These are phyloP conservation scores for Boechera divaricarpa DNA, from an alignment of 345 rosid genomes.

Conservation along the genomic window DNA sequence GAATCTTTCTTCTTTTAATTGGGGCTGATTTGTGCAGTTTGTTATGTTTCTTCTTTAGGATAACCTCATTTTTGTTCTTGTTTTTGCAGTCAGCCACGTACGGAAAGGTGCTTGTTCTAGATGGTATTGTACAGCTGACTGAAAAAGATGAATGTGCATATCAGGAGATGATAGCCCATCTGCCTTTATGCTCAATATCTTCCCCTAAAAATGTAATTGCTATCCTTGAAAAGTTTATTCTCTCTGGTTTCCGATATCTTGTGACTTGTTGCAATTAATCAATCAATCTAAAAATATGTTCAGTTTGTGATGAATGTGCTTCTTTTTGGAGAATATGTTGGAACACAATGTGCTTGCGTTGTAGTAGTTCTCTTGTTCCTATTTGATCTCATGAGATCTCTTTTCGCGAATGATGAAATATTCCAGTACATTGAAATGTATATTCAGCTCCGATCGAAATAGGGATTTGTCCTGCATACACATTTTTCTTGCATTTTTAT, in stretches of 20 bases:
- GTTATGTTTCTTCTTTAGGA: constrained; percentile 10
- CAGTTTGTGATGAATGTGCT: constrained; percentile 21
- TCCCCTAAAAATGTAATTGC: constrained; percentile 76
- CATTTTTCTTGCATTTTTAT: background rate
- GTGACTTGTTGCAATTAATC: background rate
- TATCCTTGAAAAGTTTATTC: constrained; percentile 23
- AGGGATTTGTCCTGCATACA: background rate
- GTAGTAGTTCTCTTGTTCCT: background rate
- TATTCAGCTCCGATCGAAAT: background rate
- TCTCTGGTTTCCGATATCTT: constrained; percentile 7
- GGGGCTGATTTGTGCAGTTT: background rate
- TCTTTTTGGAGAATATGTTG: background rate
- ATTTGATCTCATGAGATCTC: constrained; percentile 17
- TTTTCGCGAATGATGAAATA: constrained; percentile 8
- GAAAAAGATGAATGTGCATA: constrained; percentile 98
- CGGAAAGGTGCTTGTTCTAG: constrained; percentile 98
- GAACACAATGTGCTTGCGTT: constrained; percentile 9
- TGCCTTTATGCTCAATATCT: constrained; percentile 87
- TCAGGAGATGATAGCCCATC: constrained; percentile 99
- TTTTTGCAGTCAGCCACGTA: constrained; percentile 75
- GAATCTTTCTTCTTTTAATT: background rate
- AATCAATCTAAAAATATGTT: background rate
- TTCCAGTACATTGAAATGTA: background rate
- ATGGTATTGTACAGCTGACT: constrained; percentile 92
- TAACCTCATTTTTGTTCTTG: constrained; percentile 26